Evolutionary conservation across 495 filamentous ascomycete genomes (phyloP).

Genomic region (Penicillium waksmanii): DNA sequence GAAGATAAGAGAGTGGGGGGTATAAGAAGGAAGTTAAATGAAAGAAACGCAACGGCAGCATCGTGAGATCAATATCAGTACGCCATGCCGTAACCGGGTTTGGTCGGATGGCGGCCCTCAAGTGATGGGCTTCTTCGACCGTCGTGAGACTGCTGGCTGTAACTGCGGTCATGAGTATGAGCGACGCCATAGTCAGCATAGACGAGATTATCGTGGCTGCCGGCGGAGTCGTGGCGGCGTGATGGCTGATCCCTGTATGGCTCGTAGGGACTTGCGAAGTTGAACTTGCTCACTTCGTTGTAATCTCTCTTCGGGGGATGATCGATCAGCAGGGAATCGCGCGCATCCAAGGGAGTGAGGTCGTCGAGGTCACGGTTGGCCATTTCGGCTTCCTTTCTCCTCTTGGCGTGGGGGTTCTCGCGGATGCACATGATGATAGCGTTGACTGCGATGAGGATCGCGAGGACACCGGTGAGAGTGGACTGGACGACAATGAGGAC

Average conservation of each 20-base stretch:
- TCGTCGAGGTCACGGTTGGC: slow-evolving; percentile 79
- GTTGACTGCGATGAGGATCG: slow-evolving; percentile 89
- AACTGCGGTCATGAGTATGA: slow-evolving; percentile 41
- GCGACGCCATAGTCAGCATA: slow-evolving; percentile 42
- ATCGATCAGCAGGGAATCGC: slow-evolving; percentile 84
- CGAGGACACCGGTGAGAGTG: slow-evolving; percentile 77
- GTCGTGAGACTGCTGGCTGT: slow-evolving; percentile 41
- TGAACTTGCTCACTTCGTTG: slow-evolving; percentile 53
- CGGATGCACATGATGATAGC: slow-evolving; percentile 79
- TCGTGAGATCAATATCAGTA: slow-evolving; percentile 30
- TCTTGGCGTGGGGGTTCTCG: slow-evolving; percentile 86
- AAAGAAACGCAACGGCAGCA: slow-evolving; percentile 15
- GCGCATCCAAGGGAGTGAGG: slow-evolving; percentile 86
- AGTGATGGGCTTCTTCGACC: slow-evolving; percentile 33
- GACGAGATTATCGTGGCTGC: slow-evolving; percentile 49
- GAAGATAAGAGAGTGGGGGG: slow-evolving; percentile 7
- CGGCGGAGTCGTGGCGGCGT: slow-evolving; percentile 32
- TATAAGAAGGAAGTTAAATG: slow-evolving; percentile 10
- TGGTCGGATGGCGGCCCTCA: slow-evolving; percentile 43
- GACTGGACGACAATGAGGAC: slow-evolving; percentile 90
- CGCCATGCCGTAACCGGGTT: slow-evolving; percentile 45
- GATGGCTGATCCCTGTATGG: slow-evolving; percentile 46
- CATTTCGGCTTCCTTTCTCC: slow-evolving; percentile 88
- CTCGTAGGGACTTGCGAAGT: slow-evolving; percentile 47
- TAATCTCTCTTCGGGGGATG: slow-evolving; percentile 43